phyloP scores from a whole-genome alignment of 208 protist genomes.

The Crithidia fasciculata region DNA sequence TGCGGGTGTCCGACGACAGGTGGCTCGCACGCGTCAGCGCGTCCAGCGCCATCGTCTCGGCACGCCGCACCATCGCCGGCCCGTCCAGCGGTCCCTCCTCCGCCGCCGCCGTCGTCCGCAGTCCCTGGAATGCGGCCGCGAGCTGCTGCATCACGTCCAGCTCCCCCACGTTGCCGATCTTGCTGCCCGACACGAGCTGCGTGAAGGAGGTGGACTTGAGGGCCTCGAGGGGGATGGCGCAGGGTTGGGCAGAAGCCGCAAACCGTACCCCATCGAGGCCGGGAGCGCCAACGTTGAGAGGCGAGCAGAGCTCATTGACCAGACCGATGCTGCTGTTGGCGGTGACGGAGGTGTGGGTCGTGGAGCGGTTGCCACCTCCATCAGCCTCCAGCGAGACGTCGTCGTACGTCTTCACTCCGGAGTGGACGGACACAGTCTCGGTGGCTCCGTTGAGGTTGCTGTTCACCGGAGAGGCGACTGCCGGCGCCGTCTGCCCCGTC shows the following conservation, averaged over 20 bases:
- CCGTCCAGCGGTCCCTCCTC: constrained; percentile 10
- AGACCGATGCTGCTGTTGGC: too few species aligned
- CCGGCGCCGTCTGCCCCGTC: too few species aligned
- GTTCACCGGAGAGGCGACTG: too few species aligned
- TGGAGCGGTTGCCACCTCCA: too few species aligned
- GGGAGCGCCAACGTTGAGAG: too few species aligned
- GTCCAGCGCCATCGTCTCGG: constrained; percentile 24
- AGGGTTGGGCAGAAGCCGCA: not conserved
- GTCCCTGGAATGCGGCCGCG: constrained; percentile 19
- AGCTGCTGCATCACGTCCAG: constrained; percentile 32
- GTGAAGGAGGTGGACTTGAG: not conserved
- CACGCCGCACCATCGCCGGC: constrained; percentile 8
- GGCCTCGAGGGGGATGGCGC: not conserved
- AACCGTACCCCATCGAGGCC: too few species aligned
- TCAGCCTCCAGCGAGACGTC: too few species aligned
- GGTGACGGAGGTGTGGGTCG: too few species aligned
- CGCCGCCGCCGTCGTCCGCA: constrained; percentile 2
- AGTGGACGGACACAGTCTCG: too few species aligned
- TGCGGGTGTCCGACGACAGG: constrained; percentile 18
- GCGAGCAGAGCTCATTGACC: too few species aligned
- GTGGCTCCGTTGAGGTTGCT: too few species aligned
- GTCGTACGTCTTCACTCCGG: too few species aligned
- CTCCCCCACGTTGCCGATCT: not conserved
- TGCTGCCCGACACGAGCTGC: not conserved
- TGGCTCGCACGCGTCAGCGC: constrained; percentile 13